Evolutionary conservation across 371 early-diverging fungal species (phyloP).

Genomic region (Mortierella sp.): DNA sequence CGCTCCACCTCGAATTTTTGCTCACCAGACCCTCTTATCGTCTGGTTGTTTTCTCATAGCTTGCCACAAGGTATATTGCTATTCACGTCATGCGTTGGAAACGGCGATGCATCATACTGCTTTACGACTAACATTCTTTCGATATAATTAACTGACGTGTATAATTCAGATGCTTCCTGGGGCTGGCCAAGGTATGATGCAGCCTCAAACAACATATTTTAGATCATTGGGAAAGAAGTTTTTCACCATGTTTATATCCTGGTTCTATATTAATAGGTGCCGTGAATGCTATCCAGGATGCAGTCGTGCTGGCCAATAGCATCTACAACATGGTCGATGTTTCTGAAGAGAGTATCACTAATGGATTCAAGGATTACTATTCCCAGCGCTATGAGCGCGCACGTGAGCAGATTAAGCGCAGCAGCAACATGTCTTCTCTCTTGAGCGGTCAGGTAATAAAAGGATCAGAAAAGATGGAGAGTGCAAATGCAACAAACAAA

Average conservation of each 20-base stretch:
- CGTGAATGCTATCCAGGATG: constrained; percentile 43
- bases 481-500: background rate
- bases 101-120: background rate
- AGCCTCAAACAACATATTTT: too few relatives aligned
- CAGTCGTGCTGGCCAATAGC: constrained; percentile 33
- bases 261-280: constrained; percentile 14
- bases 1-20: background rate
- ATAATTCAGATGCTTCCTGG: constrained; percentile 12
- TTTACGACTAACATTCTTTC: background rate
- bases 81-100: background rate
- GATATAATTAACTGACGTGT: background rate
- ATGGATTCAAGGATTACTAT: constrained; percentile 21
- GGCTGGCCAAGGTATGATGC: constrained; percentile 15
- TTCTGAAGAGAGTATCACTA: background rate
- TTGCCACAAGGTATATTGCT: constrained; percentile 31
- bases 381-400: constrained; percentile 12
- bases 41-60: constrained; percentile 5
- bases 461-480: background rate
- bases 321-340: constrained; percentile 15
- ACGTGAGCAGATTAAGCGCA: constrained; percentile 7
- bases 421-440: constrained; percentile 12
- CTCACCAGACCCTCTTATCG: background rate
- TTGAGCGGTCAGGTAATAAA: constrained; percentile 17
- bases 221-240: background rate
- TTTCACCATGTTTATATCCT: background rate